phyloP scores from a whole-genome alignment of 257 asterid genomes.

The Rauvolfia tetraphylla region DNA sequence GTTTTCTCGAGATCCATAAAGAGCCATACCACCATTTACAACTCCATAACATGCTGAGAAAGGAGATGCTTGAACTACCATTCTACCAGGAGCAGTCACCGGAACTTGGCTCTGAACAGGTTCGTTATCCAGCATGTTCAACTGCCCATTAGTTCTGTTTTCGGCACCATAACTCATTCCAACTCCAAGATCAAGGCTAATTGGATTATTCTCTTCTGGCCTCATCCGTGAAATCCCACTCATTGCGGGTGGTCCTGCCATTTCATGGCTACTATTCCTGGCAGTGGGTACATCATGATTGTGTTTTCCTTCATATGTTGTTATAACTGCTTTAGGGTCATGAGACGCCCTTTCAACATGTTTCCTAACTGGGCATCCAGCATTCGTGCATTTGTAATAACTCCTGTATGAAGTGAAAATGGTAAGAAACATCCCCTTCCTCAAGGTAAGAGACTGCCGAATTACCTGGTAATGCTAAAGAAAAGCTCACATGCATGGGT shows the following conservation, averaged over 20 bases:
- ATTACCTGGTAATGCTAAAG: background rate
- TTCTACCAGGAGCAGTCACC: conserved; percentile 31
- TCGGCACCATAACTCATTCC: conserved; percentile 49
- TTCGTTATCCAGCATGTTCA: conserved; percentile 30
- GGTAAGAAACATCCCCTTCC: background rate
- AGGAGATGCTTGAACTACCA: conserved; percentile 42
- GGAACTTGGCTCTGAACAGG: conserved; percentile 27
- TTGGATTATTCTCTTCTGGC: conserved; percentile 47
- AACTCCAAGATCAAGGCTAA: conserved; percentile 87
- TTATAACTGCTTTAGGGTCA: conserved; percentile 93
- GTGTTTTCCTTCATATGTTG: conserved; percentile 97
- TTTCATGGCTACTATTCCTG: conserved; percentile 65
- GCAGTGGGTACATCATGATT: conserved; percentile 85
- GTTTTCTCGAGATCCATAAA: conserved; percentile 25
- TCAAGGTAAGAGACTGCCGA: background rate
- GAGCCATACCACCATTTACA: conserved; percentile 29
- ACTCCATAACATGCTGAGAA: conserved; percentile 38
- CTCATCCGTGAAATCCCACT: conserved; percentile 40
- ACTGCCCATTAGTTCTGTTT: conserved; percentile 35
- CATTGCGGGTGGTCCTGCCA: conserved; percentile 36
- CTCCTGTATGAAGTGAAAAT: conserved; percentile 56
- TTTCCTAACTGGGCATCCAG: conserved; percentile 92
- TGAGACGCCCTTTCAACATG: conserved; percentile 98
- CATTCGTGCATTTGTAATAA: conserved; percentile 88
- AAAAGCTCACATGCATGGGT: background rate